Evolutionary conservation across 2,329 filamentous ascomycete genomes (phyloP).

Genomic region (Apiospora koreana): DNA sequence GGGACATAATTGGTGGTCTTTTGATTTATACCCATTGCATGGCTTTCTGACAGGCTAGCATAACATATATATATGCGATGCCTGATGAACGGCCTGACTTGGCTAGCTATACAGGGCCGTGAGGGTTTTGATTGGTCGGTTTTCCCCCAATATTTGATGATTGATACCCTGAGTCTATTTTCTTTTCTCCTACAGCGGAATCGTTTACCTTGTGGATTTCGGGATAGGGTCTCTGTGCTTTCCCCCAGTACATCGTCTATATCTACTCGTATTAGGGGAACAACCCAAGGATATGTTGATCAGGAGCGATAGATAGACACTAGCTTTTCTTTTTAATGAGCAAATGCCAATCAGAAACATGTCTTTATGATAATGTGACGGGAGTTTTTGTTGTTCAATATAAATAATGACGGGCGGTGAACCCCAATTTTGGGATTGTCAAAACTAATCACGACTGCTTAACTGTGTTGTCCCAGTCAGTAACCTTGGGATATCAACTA

Average conservation of each 20-base stretch:
- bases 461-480: too few relatives aligned
- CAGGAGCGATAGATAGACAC: slow-evolving; percentile 2
- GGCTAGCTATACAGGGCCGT: neutral
- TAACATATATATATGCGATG: neutral
- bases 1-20: slow-evolving; percentile 19
- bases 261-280: slow-evolving; percentile 1
- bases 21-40: slow-evolving; percentile 18
- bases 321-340: neutral
- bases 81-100: neutral
- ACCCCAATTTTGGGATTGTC: too few relatives aligned
- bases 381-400: too few relatives aligned
- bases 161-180: slow-evolving; percentile 16
- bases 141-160: slow-evolving; percentile 2
- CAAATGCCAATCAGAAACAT: neutral
- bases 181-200: slow-evolving; percentile 15
- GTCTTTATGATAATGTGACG: neutral
- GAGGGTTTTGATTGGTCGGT: neutral
- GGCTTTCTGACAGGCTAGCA: neutral
- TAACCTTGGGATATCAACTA: too few relatives aligned
- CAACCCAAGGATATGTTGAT: neutral
- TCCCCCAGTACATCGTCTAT: neutral
- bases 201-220: slow-evolving; percentile 20
- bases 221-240: neutral
- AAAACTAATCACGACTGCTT: too few relatives aligned
- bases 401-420: too few relatives aligned